Conservation (phyloP, 140 eudicot genomes). For the Cichorium intybus region DNA sequence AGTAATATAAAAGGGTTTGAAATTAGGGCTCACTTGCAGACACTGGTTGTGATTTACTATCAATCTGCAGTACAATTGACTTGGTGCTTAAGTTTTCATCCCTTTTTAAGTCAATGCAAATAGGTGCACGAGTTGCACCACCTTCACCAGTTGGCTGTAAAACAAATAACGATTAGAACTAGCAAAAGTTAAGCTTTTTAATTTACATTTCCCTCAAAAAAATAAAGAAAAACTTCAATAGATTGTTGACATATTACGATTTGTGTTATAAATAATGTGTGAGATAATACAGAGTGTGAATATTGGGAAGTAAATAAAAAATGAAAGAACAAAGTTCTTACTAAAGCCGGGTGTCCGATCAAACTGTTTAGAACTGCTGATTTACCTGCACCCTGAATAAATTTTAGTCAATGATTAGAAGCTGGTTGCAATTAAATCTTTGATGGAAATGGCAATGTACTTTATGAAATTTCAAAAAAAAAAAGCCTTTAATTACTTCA, state of each 20-base stretch:
- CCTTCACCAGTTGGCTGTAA: conserved; percentile 98
- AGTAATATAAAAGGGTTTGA: conserved; percentile 15
- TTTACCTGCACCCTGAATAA: conserved; percentile 95
- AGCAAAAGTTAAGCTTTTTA: neutral
- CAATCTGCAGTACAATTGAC: conserved; percentile 83
- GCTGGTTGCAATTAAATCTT: neutral
- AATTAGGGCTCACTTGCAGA: conserved; percentile 82
- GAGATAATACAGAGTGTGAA: neutral
- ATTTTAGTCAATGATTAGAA: conserved; percentile 23
- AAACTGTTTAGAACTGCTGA: conserved; percentile 98
- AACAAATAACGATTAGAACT: conserved; percentile 7
- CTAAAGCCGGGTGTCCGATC: conserved; percentile 98
- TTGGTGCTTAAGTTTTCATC: conserved; percentile 85
- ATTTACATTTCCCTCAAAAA: conserved; percentile 12
- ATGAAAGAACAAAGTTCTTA: conserved; percentile 28
- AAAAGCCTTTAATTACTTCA: neutral
- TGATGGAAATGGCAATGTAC: neutral
- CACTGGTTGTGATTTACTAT: conserved; percentile 88
- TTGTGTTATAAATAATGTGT: neutral
- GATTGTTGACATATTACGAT: conserved; percentile 5
- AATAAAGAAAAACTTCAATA: neutral
- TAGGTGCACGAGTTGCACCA: conserved; percentile 99
- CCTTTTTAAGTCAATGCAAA: conserved; percentile 75
- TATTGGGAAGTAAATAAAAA: neutral
- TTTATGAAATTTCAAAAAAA: neutral